Evolutionary conservation across 2,329 filamentous ascomycete species (phyloP).

Genomic region (Aschersonia sp.): DNA sequence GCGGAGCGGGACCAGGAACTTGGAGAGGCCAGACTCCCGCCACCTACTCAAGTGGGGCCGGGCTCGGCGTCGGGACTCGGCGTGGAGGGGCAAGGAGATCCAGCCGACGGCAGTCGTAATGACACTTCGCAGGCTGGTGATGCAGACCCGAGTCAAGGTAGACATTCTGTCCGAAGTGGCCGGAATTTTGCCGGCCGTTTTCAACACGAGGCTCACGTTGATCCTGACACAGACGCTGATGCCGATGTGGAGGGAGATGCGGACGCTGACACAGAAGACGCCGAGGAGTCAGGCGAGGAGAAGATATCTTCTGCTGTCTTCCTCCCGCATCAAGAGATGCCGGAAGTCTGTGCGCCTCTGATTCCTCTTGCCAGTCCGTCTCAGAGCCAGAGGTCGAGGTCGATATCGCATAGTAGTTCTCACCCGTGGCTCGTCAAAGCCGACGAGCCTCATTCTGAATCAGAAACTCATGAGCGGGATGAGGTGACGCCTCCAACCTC

Average conservation of each 20-base stretch:
- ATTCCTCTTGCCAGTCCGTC: conserved; percentile 18
- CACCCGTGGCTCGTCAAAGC: conserved; percentile 45
- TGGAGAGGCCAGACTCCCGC: conserved; percentile 9
- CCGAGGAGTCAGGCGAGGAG: conserved; percentile 57
- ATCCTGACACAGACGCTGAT: neutral
- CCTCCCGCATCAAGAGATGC: conserved; percentile 54
- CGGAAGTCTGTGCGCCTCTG: conserved; percentile 15
- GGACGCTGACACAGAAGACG: conserved; percentile 17
- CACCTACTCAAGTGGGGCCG: conserved; percentile 11
- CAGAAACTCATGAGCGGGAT: conserved; percentile 10
- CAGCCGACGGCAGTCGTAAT: conserved; percentile 22
- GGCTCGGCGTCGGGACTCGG: conserved; percentile 10
- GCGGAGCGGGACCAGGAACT: conserved; percentile 6
- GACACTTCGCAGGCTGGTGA: conserved; percentile 18
- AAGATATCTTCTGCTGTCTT: conserved; percentile 81
- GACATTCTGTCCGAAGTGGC: too few relatives aligned
- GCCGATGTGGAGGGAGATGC: conserved; percentile 2
- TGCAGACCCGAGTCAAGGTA: neutral
- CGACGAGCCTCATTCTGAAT: conserved; percentile 28
- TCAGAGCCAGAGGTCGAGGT: conserved; percentile 34
- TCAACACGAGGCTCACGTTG: neutral
- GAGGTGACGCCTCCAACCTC: conserved; percentile 8
- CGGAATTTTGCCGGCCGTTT: conserved; percentile 9
- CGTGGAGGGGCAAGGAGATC: conserved; percentile 18
- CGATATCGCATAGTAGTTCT: conserved; percentile 20